A percentile compares a stretch with the other conserved stretches of the same genome.
Evolutionary conservation across 106 monocot species (phyloP).

Genomic region (Vanilla planifolia): DNA sequence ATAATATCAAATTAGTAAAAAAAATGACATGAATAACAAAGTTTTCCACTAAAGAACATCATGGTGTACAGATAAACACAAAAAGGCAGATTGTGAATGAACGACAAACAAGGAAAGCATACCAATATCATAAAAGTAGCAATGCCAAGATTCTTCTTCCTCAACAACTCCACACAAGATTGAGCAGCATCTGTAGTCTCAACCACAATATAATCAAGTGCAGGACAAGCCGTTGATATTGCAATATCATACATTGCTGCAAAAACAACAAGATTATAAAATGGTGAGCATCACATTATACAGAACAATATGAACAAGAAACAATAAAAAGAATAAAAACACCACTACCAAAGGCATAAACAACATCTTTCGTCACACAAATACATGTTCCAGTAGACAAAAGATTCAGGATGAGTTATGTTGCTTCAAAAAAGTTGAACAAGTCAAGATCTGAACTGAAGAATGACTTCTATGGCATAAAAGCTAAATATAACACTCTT

Average conservation of each 20-base stretch:
- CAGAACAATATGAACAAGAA: conserved; percentile 4
- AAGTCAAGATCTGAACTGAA: background rate
- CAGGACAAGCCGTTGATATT: conserved; percentile 87
- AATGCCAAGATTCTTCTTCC: conserved; percentile 74
- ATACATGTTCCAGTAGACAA: no score
- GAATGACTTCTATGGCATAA: background rate
- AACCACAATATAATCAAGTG: conserved; percentile 88
- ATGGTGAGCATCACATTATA: background rate
- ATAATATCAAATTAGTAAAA: no score
- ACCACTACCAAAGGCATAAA: background rate
- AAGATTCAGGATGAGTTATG: background rate
- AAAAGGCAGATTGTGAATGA: background rate
- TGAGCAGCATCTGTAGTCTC: conserved; percentile 89
- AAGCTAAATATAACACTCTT: no score
- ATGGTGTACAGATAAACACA: background rate
- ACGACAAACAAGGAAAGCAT: conserved; percentile 4
- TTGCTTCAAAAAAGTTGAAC: background rate
- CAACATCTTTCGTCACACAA: no score
- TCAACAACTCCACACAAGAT: conserved; percentile 87
- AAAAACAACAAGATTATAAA: background rate
- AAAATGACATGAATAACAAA: background rate
- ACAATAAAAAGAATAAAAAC: background rate
- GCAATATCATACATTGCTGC: conserved; percentile 94
- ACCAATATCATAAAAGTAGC: conserved; percentile 98
- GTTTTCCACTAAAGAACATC: background rate